Evolutionary conservation across 768 basidiomycete genomes (phyloP).

Genomic region (Termitomyces sp.): DNA sequence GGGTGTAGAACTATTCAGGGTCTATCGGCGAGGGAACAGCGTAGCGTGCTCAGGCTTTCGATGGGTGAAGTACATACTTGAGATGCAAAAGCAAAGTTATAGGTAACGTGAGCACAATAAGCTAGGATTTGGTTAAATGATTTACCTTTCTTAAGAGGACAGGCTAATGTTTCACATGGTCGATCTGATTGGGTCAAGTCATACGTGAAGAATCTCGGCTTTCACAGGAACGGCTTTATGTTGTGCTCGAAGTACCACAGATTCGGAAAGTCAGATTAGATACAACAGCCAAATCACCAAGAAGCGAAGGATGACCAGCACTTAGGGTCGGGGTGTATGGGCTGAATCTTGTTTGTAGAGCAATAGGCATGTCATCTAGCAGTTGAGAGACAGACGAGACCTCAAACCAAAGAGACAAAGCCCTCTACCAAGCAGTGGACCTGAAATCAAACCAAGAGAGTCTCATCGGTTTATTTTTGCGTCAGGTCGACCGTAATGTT

Average conservation of each 20-base stretch:
- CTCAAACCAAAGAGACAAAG: background rate
- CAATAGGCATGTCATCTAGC: too few species aligned
- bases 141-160: background rate
- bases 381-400: background rate
- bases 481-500: background rate
- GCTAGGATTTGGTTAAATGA: background rate
- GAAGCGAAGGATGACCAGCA: background rate
- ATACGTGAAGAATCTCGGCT: background rate
- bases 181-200: background rate
- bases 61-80: background rate
- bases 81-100: background rate
- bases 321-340: background rate
- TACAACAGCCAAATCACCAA: background rate
- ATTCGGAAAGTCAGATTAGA: background rate
- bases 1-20: background rate
- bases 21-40: background rate
- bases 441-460: background rate
- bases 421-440: background rate
- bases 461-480: background rate
- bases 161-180: background rate
- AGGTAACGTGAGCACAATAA: background rate
- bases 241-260: background rate
- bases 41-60: background rate
- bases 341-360: background rate
- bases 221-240: background rate